Evolutionary conservation across 176 grass and related monocot species (phyloP), one percentile per base, ranked within the genome.

Genomic region (Eleusine coracana): DNA sequence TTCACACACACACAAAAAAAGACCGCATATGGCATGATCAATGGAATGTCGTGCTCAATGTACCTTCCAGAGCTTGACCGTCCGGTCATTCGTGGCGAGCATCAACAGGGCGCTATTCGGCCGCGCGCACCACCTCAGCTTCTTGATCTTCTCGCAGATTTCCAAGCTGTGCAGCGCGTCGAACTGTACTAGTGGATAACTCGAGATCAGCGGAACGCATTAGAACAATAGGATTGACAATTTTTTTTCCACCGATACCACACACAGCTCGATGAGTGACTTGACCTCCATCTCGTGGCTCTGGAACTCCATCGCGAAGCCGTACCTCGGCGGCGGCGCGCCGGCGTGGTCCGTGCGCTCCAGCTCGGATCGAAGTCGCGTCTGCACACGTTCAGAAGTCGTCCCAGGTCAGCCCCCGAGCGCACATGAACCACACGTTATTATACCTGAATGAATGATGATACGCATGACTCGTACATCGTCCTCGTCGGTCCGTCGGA

Each of bases 11-110:
- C n/a, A n/a, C n/a, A n/a, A n/a, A n/a, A n/a, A n/a, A n/a, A n/a
- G n/a, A n/a, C 13, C 15, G 15, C 1, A 14, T 3, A 15, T 8
- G 11, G 25, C n/a, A 62, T 12, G 59, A 28, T 62, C 10, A 11
- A 62, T 28, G 59, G n/a, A 1, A 2, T 3, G 58, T 7, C 10
- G 45, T 16, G 63, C 8, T 21, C 29, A 39, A 20, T 12, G 1
- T 84, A 92, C 90, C 90, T 92, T 92, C 90, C 90, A 92, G 64
- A 89, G 82, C 65, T 92, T 89, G 59, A 89, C 45, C 10, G 90
- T 89, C n/a, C 82, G 81, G 75, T 92, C 86, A 48, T 92, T 92
- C 8, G 86, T 71, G 38, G 86, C 68, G 60, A 92, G 90, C 84
- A 92, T 68, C 75, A 28, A 80, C 70, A 89, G 40, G 7, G 86